Conservation (phyloP, 2,329 filamentous ascomycete species). For the Cladophialophora bantiana region DNA sequence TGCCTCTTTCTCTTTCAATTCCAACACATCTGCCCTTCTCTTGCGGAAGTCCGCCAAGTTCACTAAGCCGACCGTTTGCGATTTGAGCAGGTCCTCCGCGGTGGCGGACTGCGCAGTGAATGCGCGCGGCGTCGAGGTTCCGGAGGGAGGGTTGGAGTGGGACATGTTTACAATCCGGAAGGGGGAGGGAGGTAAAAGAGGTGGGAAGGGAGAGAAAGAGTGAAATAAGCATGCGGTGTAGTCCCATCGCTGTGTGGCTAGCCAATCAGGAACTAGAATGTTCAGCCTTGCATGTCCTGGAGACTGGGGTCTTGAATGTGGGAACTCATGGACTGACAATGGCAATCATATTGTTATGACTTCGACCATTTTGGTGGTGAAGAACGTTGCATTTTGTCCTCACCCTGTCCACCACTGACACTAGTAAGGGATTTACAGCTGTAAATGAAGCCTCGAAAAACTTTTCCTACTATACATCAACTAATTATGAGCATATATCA, state of each 20-base stretch:
- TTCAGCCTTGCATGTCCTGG: background rate
- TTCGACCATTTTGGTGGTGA: background rate
- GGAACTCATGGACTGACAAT: too few relatives aligned
- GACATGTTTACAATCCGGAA: constrained; percentile 18
- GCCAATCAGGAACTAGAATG: background rate
- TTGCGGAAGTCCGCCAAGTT: constrained; percentile 94
- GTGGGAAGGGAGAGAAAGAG: background rate
- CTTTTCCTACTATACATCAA: constrained; percentile 5
- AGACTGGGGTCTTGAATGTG: background rate
- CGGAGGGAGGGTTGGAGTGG: constrained; percentile 48
- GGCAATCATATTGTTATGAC: background rate
- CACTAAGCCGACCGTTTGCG: constrained; percentile 88
- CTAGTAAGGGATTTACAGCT: background rate
- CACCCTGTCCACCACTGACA: background rate
- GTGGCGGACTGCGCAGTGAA: constrained; percentile 80
- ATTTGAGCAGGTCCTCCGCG: constrained; percentile 81
- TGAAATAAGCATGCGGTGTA: background rate
- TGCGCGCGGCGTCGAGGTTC: constrained; percentile 55
- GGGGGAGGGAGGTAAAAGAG: background rate
- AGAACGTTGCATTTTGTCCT: background rate
- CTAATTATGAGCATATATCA: background rate
- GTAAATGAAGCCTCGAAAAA: background rate
- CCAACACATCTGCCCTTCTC: constrained; percentile 89
- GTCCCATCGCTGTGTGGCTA: background rate
- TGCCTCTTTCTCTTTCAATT: constrained; percentile 84